Evolutionary conservation across 2,329 filamentous ascomycete genomes (phyloP).

Genomic region (Arthrobotrys conoides): DNA sequence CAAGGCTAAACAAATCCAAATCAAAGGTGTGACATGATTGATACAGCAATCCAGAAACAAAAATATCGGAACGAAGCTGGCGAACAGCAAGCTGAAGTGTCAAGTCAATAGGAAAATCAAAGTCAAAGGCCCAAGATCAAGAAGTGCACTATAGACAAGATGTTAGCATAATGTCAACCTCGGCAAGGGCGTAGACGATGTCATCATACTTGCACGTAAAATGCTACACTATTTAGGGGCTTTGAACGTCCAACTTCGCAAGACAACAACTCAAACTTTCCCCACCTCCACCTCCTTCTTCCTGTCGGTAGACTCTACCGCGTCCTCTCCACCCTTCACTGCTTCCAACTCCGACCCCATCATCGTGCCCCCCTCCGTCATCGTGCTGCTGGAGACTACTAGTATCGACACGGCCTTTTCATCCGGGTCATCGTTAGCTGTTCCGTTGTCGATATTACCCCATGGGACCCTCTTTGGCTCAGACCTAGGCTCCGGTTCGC

Average conservation of each 20-base stretch:
- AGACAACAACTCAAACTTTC: conserved; percentile 8
- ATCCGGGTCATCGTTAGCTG: conserved; percentile 8
- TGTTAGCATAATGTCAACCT: neutral
- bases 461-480: conserved; percentile 41
- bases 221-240: neutral
- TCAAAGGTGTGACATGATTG: neutral
- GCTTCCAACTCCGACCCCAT: conserved; percentile 6
- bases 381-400: conserved; percentile 1
- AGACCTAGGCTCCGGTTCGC: conserved; percentile 28
- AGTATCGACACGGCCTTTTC: conserved; percentile 4
- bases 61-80: neutral
- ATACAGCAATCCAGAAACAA: neutral
- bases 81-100: neutral
- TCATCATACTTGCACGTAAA: conserved; percentile 1
- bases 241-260: neutral
- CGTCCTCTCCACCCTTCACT: neutral
- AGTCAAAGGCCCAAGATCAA: conserved; percentile 11
- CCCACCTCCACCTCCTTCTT: neutral
- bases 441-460: conserved; percentile 10
- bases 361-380: conserved; percentile 1
- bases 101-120: neutral
- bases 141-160: neutral
- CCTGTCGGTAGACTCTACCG: neutral
- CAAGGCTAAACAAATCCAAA: neutral
- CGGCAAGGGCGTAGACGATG: neutral